These are phyloP conservation scores for Trichophyton benhamiae DNA, from an alignment of 2,329 filamentous ascomycete genomes.

Conservation along the genomic window DNA sequence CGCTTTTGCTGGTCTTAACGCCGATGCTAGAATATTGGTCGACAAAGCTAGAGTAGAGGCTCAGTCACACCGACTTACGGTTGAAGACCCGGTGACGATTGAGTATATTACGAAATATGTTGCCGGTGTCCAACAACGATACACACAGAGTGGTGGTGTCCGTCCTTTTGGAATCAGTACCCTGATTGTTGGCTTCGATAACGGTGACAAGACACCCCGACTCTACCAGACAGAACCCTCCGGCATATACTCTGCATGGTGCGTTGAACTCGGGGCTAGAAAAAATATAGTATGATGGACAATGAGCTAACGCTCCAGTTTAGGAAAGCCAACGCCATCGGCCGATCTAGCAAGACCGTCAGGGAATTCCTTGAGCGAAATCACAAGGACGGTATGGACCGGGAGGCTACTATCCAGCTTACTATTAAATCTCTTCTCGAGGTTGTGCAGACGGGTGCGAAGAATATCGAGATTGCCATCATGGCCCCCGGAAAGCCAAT, in stretches of 20 bases:
- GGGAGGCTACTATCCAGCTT: constrained; percentile 88
- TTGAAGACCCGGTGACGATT: constrained; percentile 93
- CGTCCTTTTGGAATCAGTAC: constrained; percentile 98
- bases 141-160: constrained; percentile 97
- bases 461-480: constrained; percentile 99
- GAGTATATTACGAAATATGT: constrained; percentile 99
- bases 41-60: constrained; percentile 97
- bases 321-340: constrained; percentile 99
- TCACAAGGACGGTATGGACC: constrained; percentile 96
- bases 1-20: constrained; percentile 92
- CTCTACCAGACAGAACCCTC: constrained; percentile 99
- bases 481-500: constrained; percentile 87
- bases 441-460: constrained; percentile 95
- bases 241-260: constrained; percentile 98
- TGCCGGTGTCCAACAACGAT: constrained; percentile 93
- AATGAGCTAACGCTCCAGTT: constrained; percentile 6
- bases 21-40: constrained; percentile 92
- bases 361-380: constrained; percentile 97
- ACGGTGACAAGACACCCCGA: constrained; percentile 73
- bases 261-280: constrained; percentile 23
- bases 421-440: constrained; percentile 97
- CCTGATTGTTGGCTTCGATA: constrained; percentile 95
- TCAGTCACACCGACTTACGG: constrained; percentile 90
- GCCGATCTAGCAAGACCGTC: constrained; percentile 95
- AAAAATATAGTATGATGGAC: not conserved